These are phyloP conservation scores for Cladochytrium replicatum DNA, from an alignment of 192 early-diverging fungal genomes.

Conservation along the genomic window DNA sequence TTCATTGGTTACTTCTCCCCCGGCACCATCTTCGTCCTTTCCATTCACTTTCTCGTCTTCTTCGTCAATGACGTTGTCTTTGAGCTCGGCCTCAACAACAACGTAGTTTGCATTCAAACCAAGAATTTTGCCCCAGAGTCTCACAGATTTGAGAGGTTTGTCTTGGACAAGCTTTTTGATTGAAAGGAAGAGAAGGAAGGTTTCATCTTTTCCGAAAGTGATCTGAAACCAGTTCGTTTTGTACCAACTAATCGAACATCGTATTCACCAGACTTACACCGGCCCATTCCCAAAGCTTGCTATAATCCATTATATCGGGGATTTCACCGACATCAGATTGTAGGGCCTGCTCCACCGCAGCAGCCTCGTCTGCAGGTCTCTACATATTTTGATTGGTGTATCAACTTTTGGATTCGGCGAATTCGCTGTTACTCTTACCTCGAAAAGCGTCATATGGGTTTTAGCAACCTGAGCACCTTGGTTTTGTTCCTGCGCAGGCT, in stretches of 20 bases:
- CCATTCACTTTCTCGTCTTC: slow-evolving; percentile 32
- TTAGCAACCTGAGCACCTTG: slow-evolving; percentile 11
- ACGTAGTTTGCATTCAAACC: slow-evolving; percentile 35
- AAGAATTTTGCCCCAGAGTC: slow-evolving; percentile 47
- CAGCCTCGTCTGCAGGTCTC: slow-evolving; percentile 22
- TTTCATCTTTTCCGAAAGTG: slow-evolving; percentile 45
- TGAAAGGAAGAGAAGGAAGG: slow-evolving; percentile 43
- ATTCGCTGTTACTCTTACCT: slow-evolving; percentile 21
- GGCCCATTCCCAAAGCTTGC: slow-evolving; percentile 51
- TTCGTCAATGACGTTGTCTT: slow-evolving; percentile 38
- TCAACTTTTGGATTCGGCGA: neutral
- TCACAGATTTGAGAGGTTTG: slow-evolving; percentile 45
- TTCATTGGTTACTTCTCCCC: slow-evolving; percentile 7
- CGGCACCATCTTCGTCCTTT: slow-evolving; percentile 4
- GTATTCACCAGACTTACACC: slow-evolving; percentile 38
- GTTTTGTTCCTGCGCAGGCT: slow-evolving; percentile 3
- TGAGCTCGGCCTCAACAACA: slow-evolving; percentile 43
- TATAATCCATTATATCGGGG: slow-evolving; percentile 48
- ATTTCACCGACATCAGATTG: slow-evolving; percentile 38
- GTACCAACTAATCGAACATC: neutral
- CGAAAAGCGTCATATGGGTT: slow-evolving; percentile 28
- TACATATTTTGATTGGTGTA: slow-evolving; percentile 1
- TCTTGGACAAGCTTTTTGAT: slow-evolving; percentile 35
- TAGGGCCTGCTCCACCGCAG: too few relatives aligned
- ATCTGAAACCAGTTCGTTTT: too few relatives aligned